phyloP scores from a whole-genome alignment of 129 eudicot genomes.

The Chrysanthemum lavandulifolium region DNA sequence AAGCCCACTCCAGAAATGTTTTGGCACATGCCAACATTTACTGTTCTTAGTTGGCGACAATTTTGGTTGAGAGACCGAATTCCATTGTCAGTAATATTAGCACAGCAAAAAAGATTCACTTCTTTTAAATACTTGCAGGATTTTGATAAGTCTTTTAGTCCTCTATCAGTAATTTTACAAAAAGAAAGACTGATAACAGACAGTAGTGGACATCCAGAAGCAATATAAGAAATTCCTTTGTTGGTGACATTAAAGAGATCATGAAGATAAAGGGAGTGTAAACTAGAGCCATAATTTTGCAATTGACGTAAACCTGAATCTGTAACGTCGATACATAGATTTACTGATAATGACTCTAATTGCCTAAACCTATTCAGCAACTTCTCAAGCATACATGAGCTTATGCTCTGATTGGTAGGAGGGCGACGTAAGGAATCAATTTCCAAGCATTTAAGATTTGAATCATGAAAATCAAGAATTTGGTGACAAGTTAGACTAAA shows the following conservation, averaged over 20 bases:
- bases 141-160: conserved; percentile 33
- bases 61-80: conserved; percentile 37
- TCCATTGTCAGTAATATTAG: conserved; percentile 35
- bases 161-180: not conserved
- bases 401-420: too few relatives aligned
- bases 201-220: not conserved
- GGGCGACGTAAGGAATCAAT: too few relatives aligned
- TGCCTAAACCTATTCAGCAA: conserved; percentile 19
- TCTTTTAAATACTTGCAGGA: conserved; percentile 44
- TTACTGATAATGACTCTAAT: not conserved
- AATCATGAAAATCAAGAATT: too few relatives aligned
- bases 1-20: conserved; percentile 50
- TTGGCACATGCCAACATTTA: conserved; percentile 39
- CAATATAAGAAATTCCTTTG: not conserved
- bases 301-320: not conserved
- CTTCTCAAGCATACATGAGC: conserved; percentile 30
- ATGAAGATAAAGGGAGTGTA: not conserved
- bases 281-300: not conserved
- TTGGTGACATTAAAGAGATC: not conserved
- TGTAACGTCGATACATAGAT: not conserved
- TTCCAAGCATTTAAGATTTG: too few relatives aligned
- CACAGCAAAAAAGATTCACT: conserved; percentile 54
- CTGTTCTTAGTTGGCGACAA: conserved; percentile 42
- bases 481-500: too few relatives aligned
- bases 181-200: not conserved